Evolutionary conservation across 2,329 filamentous ascomycete species (phyloP).

Genomic region (Venturia pyrina): DNA sequence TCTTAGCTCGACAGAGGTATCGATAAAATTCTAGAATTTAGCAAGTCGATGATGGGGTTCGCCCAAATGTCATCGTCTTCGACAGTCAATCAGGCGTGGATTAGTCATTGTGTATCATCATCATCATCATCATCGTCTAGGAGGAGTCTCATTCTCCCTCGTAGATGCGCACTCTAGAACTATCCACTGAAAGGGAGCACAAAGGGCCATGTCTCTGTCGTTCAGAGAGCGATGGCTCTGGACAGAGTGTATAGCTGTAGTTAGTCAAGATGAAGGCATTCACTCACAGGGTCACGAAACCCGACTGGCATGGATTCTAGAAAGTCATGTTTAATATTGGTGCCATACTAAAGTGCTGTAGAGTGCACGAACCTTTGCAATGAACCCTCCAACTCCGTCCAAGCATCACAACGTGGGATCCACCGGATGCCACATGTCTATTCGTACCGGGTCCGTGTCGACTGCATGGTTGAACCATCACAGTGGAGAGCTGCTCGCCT

Average conservation of each 20-base stretch:
- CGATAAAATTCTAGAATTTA: neutral
- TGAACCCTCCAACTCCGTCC: neutral
- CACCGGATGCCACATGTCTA: neutral
- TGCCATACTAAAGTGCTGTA: neutral
- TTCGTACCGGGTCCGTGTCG: neutral
- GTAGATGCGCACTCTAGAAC: neutral
- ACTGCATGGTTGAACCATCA: neutral
- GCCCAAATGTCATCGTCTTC: neutral
- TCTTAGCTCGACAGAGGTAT: neutral
- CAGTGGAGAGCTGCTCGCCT: neutral
- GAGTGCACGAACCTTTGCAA: slow-evolving; percentile 9
- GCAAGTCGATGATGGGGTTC: neutral
- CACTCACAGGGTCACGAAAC: neutral
- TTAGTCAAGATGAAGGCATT: neutral
- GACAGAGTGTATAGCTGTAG: neutral
- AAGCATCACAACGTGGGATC: neutral
- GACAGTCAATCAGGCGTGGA: neutral
- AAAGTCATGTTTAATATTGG: neutral
- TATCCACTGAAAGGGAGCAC: neutral
- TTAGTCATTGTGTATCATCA: neutral
- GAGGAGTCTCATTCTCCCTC: neutral
- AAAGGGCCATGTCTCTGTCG: neutral
- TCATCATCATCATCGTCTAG: neutral
- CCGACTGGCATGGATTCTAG: neutral
- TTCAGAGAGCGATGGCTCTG: neutral